phyloP scores from a whole-genome alignment of 306 rosid species.

The Trifolium pratense region DNA sequence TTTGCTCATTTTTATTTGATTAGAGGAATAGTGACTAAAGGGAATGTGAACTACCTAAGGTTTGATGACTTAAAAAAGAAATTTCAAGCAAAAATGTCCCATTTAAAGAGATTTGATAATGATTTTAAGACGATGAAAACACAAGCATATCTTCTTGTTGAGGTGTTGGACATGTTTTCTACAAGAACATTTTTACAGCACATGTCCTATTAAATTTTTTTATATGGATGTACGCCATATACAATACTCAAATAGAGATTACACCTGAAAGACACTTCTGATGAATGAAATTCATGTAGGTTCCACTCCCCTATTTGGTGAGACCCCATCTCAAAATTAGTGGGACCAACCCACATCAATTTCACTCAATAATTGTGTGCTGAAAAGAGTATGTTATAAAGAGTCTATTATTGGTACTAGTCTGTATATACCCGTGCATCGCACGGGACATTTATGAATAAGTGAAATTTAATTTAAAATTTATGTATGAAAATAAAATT shows the following conservation, averaged over 20 bases:
- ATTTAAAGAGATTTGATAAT: slow-evolving; percentile 16
- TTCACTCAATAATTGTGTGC: neutral
- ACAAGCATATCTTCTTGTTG: neutral
- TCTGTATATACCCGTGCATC: too few species aligned
- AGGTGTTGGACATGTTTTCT: neutral
- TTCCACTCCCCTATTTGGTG: neutral
- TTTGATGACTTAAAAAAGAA: slow-evolving; percentile 15
- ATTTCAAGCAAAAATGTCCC: slow-evolving; percentile 19
- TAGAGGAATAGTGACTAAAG: neutral
- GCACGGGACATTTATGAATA: too few species aligned
- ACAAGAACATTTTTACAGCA: neutral
- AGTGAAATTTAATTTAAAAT: too few species aligned
- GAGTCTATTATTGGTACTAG: too few species aligned
- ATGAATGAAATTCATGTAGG: neutral
- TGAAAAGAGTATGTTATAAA: neutral
- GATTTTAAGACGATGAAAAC: neutral
- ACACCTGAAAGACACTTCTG: neutral
- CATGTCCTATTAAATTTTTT: neutral
- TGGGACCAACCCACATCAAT: neutral
- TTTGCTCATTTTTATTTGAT: neutral
- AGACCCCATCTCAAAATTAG: neutral
- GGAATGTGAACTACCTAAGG: neutral
- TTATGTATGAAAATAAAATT: too few species aligned
- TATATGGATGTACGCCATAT: neutral
- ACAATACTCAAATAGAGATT: neutral